Evolutionary conservation across 1,284 basidiomycete species (phyloP), one percentile per base, ranked within the genome.

Genomic region (Trichosporon sp.): DNA sequence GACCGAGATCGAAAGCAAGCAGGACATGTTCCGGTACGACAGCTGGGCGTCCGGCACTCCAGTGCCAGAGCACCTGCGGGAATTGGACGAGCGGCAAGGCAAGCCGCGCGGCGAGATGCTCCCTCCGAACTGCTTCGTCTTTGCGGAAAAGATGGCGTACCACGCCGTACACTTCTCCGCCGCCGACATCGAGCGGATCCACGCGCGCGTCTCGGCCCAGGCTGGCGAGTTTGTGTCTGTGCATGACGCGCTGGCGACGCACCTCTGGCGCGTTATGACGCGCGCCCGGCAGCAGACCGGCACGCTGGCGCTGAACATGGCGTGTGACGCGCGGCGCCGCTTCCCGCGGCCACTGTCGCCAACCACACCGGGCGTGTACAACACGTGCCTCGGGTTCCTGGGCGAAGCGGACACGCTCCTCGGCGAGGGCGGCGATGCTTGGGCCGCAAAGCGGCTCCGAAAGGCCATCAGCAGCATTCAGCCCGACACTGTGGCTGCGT

Each of bases 231-330:
- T n/a, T 73, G 5, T 85, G 83, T 69, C 80, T 6, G 9, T 81
- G 65, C 79, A 85, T n/a, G 85, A 86, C 73, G 82, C 85, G 1
- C 78, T 86, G 27, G 79, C 83, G 11, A 83, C 83, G 1, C 84
- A 85, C 73, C 65, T 86, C 18, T 86, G 85, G 85, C 69, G 74
- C 2, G 72, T 81, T 31, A 75, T 85, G 60, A 77, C 83, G 42
- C 82, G 82, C 53, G 84, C 84, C 3, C 79, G 83, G 6, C 70
- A 70, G 1, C 67, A 80, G 23, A 67, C 34, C 3, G 68, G 74
- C 8, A 42, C 66, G 5, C 74, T 78, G 51, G 74, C 80, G 66
- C 71, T 81, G 35, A 75, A 79, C 65, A 72, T 83, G 32, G 81
- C 82, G 1, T 72, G 84, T 32, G 80, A 84, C 11, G 66, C 82